Evolutionary conservation across 768 basidiomycete species (phyloP).

Genomic region (Rossbeevera mucosa): DNA sequence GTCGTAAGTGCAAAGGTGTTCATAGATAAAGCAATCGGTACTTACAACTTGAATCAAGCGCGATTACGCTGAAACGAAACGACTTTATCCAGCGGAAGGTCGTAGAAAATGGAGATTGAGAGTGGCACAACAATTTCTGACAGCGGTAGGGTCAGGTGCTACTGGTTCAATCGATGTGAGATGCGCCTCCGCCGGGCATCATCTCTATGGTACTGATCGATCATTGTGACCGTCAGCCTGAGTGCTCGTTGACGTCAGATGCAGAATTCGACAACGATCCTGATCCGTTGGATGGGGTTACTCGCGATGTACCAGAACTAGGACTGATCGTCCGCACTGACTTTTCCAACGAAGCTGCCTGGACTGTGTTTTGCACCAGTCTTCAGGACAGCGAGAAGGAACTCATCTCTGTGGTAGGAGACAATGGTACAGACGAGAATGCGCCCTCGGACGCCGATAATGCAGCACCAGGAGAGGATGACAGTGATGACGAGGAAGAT

Average conservation of each 20-base stretch:
- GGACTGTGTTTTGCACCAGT: conserved; percentile 49
- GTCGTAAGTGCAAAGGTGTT: conserved; percentile 12
- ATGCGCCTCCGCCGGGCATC: neutral
- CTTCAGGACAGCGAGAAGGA: conserved; percentile 58
- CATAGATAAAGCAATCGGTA: neutral
- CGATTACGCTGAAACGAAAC: conserved; percentile 43
- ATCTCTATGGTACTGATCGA: neutral
- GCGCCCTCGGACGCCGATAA: conserved; percentile 18
- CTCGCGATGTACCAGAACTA: conserved; percentile 44
- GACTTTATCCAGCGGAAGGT: conserved; percentile 47
- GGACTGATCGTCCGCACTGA: conserved; percentile 73
- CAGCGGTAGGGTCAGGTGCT: conserved; percentile 21
- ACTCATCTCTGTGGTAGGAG: conserved; percentile 27
- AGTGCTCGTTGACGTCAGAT: conserved; percentile 14
- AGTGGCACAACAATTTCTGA: conserved; percentile 49
- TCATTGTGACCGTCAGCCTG: no score
- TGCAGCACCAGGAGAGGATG: conserved; percentile 12
- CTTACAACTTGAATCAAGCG: conserved; percentile 29
- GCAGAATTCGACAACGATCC: conserved; percentile 36
- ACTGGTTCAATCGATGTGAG: conserved; percentile 7
- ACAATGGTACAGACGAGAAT: conserved; percentile 24
- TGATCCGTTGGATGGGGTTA: conserved; percentile 50
- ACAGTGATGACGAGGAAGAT: conserved; percentile 25
- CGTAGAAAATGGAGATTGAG: conserved; percentile 54
- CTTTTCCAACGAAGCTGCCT: conserved; percentile 62